Base-by-base conservation (phyloP, 208 protist species). In the Vickermania ingenoplastis region DNA sequence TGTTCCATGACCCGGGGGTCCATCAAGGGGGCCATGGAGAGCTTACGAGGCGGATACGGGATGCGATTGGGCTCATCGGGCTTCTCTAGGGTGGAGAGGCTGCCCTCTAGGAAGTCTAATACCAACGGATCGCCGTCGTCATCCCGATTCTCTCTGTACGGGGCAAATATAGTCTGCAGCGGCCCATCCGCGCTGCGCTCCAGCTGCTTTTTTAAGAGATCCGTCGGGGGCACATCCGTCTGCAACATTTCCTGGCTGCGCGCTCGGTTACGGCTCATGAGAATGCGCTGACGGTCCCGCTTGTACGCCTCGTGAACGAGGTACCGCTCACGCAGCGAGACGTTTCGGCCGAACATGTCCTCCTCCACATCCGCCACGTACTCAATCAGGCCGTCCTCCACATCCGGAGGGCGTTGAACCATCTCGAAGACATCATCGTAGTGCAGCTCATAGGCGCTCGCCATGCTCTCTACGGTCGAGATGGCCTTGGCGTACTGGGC, bases 301-400 rank as follows among this genome's bases (percentile, higher is more conserved):
- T 71, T 55, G 27, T 71, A 79, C 11, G 48, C 55, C 26, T 64
- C 58, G 49, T 86, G 65, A 0, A 84, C 67, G 21, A 72, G 56
- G 61, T 83, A 86, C 22, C 83, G 75, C 45, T 86, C 75, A 0
- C 86, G 82, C 31, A 93, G 67, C 2, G 81, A 85, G 21, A 82
- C 59, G 7, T 45, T 41, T 11, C 49, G 23, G 28, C 75, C 59
- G 63, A 90, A 93, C 41, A 87, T 78, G 13, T 90, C 83, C 11
- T 69, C 31, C 5, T 74, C 71, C 11, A 89, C 59, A 22, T 81
- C 79, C 24, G 65, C 64, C 4, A 93, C 58, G 61, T 82, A 93
- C 0, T 61, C 64, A 29, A 93, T 59, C 23, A 93, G 69, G 4
- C 58, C 50, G 30, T 90, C 81, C 54, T 90, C 81, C 53, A 54